Evolutionary conservation across 1,284 basidiomycete genomes (phyloP).

Genomic region (Rhodotorula sp.): DNA sequence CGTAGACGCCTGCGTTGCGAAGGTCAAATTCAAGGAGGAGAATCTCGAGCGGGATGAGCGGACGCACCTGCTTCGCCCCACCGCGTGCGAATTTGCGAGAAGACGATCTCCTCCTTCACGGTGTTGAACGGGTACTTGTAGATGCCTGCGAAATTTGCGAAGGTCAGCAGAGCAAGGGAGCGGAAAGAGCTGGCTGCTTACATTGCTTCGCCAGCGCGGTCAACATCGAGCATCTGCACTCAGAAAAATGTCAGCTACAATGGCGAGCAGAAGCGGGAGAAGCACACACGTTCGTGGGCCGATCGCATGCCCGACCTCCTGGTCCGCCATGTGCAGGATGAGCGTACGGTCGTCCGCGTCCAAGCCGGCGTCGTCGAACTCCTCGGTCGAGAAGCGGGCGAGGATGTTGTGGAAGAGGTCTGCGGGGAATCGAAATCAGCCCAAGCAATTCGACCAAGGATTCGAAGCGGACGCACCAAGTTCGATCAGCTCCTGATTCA

Average conservation of each 20-base stretch:
- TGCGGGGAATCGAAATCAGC: neutral
- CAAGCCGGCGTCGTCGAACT: conserved; percentile 53
- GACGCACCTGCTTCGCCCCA: conserved; percentile 61
- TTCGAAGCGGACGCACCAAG: conserved; percentile 47
- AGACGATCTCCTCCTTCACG: conserved; percentile 63
- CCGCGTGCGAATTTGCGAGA: conserved; percentile 61
- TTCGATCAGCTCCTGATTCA: conserved; percentile 39
- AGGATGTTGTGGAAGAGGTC: conserved; percentile 62
- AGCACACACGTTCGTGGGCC: conserved; percentile 55
- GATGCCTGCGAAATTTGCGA: neutral
- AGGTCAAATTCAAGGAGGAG: neutral
- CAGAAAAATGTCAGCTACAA: too few relatives aligned
- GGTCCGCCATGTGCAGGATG: conserved; percentile 58
- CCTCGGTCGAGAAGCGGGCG: conserved; percentile 52
- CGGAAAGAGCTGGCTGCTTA: neutral
- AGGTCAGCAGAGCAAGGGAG: neutral
- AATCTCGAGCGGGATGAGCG: too few relatives aligned
- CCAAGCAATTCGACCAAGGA: too few relatives aligned
- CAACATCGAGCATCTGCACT: conserved; percentile 15
- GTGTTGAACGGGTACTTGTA: conserved; percentile 58
- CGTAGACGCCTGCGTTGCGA: conserved; percentile 51
- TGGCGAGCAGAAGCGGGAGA: neutral
- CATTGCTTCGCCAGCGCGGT: conserved; percentile 39
- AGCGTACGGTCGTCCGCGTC: conserved; percentile 59
- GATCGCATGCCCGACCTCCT: conserved; percentile 60